Conservation (phyloP, 306 rosid genomes). For the Adenanthera pavonina region DNA sequence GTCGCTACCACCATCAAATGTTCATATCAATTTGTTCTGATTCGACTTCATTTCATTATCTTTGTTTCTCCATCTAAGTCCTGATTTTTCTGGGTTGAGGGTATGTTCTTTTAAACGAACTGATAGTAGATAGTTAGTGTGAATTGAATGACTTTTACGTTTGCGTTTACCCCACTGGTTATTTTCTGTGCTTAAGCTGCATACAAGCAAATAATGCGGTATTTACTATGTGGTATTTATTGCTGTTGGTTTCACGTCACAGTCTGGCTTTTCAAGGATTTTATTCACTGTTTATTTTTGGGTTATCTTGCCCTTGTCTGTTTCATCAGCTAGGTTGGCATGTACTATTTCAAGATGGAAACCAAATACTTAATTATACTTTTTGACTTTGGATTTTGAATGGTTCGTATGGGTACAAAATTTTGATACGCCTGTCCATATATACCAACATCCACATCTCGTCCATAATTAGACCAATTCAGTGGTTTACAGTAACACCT, state of each 20-base stretch:
- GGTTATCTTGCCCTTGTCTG: conserved; percentile 14
- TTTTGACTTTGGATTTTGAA: conserved; percentile 33
- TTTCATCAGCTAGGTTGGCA: conserved; percentile 36
- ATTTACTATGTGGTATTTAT: conserved; percentile 57
- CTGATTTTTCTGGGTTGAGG: conserved; percentile 31
- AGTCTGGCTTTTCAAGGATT: conserved; percentile 47
- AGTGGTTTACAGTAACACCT: background rate
- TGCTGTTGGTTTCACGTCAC: conserved; percentile 64
- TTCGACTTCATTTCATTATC: conserved; percentile 27
- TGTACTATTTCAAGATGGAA: conserved; percentile 11
- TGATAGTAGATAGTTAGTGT: conserved; percentile 38
- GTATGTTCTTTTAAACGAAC: conserved; percentile 36
- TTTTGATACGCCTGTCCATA: background rate
- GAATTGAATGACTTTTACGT: conserved; percentile 32
- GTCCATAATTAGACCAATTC: background rate
- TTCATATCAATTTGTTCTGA: conserved; percentile 47
- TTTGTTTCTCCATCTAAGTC: conserved; percentile 18
- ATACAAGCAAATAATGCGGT: conserved; percentile 42
- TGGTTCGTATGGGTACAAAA: background rate
- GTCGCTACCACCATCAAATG: conserved; percentile 45
- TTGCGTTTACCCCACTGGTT: background rate
- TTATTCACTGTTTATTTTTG: conserved; percentile 11
- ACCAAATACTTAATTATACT: background rate
- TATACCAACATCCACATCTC: background rate
- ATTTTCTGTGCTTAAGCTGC: conserved; percentile 42